A percentile compares a stretch with the other conserved stretches of the same genome.
phyloP scores from a whole-genome alignment of 2,329 filamentous ascomycete genomes.

The Pseudopithomyces maydicus region DNA sequence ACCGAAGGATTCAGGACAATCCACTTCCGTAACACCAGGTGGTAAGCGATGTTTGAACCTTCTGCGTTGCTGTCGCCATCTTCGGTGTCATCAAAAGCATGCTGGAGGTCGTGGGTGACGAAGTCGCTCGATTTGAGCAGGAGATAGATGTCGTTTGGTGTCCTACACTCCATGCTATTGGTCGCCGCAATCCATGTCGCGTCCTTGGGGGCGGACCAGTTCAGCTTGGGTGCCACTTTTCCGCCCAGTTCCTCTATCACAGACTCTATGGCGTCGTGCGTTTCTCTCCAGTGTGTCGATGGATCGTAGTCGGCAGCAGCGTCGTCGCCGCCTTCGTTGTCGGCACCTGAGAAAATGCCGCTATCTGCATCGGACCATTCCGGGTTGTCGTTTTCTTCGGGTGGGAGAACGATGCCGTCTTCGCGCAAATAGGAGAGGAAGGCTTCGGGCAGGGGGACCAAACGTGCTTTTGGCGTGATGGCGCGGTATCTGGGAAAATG shows the following conservation, averaged over 20 bases:
- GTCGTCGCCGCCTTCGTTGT: constrained; percentile 55
- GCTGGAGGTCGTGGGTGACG: constrained; percentile 89
- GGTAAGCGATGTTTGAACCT: constrained; percentile 65
- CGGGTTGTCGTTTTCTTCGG: constrained; percentile 60
- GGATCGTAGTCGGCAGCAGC: constrained; percentile 67
- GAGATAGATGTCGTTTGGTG: constrained; percentile 89
- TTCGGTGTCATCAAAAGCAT: constrained; percentile 81
- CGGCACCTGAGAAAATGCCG: constrained; percentile 55
- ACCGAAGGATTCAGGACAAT: constrained; percentile 87
- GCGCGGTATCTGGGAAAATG: constrained; percentile 67
- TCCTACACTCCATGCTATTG: constrained; percentile 90
- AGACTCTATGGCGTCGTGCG: constrained; percentile 76
- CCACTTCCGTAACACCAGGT: constrained; percentile 85
- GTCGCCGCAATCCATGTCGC: constrained; percentile 86
- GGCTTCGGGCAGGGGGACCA: constrained; percentile 74
- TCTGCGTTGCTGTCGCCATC: constrained; percentile 21
- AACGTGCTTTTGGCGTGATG: constrained; percentile 81
- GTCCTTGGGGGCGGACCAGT: constrained; percentile 97
- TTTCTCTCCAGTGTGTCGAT: constrained; percentile 65
- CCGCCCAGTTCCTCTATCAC: constrained; percentile 83
- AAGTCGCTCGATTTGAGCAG: constrained; percentile 95
- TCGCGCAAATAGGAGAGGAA: constrained; percentile 88
- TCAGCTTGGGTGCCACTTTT: constrained; percentile 87
- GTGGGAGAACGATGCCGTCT: constrained; percentile 88
- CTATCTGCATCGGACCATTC: constrained; percentile 57